phyloP scores from a whole-genome alignment of 2,329 filamentous ascomycete species.

The Elsinoe perseae region DNA sequence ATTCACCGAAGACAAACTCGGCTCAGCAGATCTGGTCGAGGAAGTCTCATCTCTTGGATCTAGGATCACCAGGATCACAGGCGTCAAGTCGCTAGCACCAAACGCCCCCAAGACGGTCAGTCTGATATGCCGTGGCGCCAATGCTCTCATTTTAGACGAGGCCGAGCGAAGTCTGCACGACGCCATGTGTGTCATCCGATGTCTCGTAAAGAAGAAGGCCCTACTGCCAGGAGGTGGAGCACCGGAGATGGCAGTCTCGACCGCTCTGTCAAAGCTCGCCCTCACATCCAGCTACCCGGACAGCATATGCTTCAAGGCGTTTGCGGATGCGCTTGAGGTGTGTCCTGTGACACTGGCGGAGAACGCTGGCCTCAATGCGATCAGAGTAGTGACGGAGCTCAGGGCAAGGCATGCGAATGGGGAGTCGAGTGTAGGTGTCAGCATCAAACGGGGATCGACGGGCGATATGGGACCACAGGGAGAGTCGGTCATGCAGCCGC shows the following conservation, averaged over 20 bases:
- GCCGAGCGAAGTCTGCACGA: conserved; percentile 95
- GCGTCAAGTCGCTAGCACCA: conserved; percentile 61
- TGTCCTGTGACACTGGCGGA: conserved; percentile 94
- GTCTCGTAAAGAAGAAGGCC: conserved; percentile 99
- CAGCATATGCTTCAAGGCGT: conserved; percentile 97
- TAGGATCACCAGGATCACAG: conserved; percentile 89
- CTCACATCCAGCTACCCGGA: conserved; percentile 84
- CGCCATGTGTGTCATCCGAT: conserved; percentile 93
- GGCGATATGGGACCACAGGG: conserved; percentile 76
- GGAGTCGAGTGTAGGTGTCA: conserved; percentile 92
- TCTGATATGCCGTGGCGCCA: conserved; percentile 89
- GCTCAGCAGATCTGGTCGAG: conserved; percentile 85
- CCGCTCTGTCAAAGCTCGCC: conserved; percentile 72
- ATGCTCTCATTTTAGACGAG: conserved; percentile 89
- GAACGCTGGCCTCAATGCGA: conserved; percentile 95
- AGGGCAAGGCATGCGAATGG: conserved; percentile 90
- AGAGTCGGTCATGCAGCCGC: conserved; percentile 75
- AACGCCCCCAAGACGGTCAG: conserved; percentile 74
- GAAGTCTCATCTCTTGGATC: conserved; percentile 81
- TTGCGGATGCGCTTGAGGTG: conserved; percentile 94
- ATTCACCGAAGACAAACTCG: conserved; percentile 97
- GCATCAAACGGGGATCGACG: conserved; percentile 94
- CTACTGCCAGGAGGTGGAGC: conserved; percentile 94
- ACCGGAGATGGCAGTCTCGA: conserved; percentile 91
- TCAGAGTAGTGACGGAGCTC: conserved; percentile 96